phyloP scores from a whole-genome alignment of 192 early-diverging fungal genomes.

The Podila minutissima region DNA sequence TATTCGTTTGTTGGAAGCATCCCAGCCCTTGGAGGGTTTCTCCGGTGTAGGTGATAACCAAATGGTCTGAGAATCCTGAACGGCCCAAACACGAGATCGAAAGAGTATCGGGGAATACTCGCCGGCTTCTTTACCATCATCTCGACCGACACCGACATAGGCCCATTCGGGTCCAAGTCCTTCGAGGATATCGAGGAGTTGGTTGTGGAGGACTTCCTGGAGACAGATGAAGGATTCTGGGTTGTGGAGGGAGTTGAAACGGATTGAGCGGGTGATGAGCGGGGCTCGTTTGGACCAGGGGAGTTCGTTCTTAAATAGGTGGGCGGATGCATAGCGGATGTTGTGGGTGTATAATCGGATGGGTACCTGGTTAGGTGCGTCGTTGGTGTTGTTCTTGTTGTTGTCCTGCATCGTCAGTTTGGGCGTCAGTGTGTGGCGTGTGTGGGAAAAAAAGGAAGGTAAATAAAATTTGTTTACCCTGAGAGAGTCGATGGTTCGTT shows the following conservation, averaged over 20 bases:
- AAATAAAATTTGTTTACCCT: no score
- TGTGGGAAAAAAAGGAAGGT: no score
- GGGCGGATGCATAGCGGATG: constrained; percentile 15
- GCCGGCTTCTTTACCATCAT: constrained; percentile 22
- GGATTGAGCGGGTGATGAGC: constrained; percentile 16
- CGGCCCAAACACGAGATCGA: constrained; percentile 9
- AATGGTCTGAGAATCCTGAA: constrained; percentile 2
- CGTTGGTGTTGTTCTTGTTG: background rate
- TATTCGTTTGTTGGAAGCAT: constrained; percentile 20
- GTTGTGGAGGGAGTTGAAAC: constrained; percentile 14
- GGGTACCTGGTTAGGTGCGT: background rate
- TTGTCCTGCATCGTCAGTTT: constrained; percentile 1
- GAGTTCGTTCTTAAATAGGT: constrained; percentile 19
- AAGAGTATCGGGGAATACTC: constrained; percentile 26
- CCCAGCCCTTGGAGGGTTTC: constrained; percentile 14
- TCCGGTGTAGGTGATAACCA: constrained; percentile 26
- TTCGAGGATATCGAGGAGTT: constrained; percentile 28
- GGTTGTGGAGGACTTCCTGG: constrained; percentile 22
- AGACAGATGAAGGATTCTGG: constrained; percentile 18
- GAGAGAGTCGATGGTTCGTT: no score
- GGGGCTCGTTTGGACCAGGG: constrained; percentile 18
- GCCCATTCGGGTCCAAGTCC: constrained; percentile 24
- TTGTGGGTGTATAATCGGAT: constrained; percentile 26
- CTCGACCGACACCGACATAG: constrained; percentile 22
- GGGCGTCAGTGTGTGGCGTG: background rate